phyloP scores from a whole-genome alignment of 768 basidiomycete species.

The Phylloporus rhodoxanthus region DNA sequence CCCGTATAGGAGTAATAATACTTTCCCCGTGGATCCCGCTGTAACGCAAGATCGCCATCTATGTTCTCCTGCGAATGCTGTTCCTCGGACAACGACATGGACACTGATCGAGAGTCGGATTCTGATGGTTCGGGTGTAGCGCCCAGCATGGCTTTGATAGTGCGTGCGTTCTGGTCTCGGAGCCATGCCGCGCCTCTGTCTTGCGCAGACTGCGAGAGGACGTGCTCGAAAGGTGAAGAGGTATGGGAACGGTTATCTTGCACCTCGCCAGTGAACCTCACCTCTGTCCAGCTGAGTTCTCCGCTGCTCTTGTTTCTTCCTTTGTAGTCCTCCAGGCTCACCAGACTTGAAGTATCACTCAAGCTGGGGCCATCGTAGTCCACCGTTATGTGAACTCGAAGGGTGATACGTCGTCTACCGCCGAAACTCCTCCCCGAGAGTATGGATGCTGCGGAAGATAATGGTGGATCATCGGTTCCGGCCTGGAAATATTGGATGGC shows the following conservation, averaged over 20 bases:
- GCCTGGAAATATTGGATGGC: slow-evolving; percentile 84
- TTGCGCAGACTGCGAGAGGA: slow-evolving; percentile 41
- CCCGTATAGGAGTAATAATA: slow-evolving; percentile 71
- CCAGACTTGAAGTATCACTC: slow-evolving; percentile 81
- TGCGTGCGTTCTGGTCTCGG: slow-evolving; percentile 70
- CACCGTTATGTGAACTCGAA: slow-evolving; percentile 70
- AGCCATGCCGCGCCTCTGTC: slow-evolving; percentile 79
- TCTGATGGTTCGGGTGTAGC: slow-evolving; percentile 51
- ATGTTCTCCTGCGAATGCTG: slow-evolving; percentile 37
- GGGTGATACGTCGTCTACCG: slow-evolving; percentile 67
- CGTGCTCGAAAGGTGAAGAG: slow-evolving; percentile 35
- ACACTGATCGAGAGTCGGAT: slow-evolving; percentile 44
- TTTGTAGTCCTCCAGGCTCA: slow-evolving; percentile 69
- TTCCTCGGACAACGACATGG: slow-evolving; percentile 26
- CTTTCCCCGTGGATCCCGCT: slow-evolving; percentile 61
- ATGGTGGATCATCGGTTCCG: slow-evolving; percentile 63
- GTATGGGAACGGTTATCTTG: slow-evolving; percentile 54
- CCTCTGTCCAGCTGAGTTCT: slow-evolving; percentile 40
- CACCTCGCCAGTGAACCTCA: slow-evolving; percentile 36
- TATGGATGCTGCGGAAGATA: slow-evolving; percentile 69
- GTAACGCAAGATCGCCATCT: slow-evolving; percentile 59
- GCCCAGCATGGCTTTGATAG: slow-evolving; percentile 56
- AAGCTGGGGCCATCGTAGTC: slow-evolving; percentile 91
- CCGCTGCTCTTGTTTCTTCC: slow-evolving; percentile 53
- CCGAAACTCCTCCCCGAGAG: slow-evolving; percentile 60